Base-by-base conservation (phyloP, 441 rosid genomes). In the Pelargonium myrrhifolium region DNA sequence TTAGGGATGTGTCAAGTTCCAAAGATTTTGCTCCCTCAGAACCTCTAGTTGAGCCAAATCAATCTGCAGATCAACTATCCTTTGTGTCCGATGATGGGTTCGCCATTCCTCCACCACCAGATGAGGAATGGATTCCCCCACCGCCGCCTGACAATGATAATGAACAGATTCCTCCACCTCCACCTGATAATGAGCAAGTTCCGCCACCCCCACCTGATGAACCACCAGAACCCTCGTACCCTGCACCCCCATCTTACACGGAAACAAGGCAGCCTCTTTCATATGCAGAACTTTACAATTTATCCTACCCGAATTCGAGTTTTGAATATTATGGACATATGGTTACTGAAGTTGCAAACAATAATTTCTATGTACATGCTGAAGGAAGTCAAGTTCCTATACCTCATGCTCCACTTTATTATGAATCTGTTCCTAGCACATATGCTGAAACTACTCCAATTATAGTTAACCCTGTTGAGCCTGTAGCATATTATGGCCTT, bases 61-160 rank as follows among this genome's bases (percentile, higher is more conserved):
- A 51, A 62, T 76, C 78, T 69, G 71, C 74, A 47, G 89, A 76
- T 24, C 64, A 31, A 47, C 67, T 71, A 28, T 28, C 72, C 68
- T 65, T 72, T 56, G 31, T 64, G n/a, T 42, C 77, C n/a, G 81
- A 59, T 8, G 77, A 78, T 62, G 78, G 67, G 31, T 73, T 66
- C 49, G 60, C 71, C 71, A 70, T 86, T 74, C 96, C 86, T 22
- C 89, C 82, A 39, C 92, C 84, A 71, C 89, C 89, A 3, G 84
- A 86, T 55, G 94, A 92, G 62, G 96, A 92, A 74, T 89, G 96
- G 96, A 77, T 92, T 78, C 99, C 98, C 9, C 97, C 98, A 37
- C 93, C 87, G 0, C 93, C 93, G 0, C 83, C 87, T 72, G 93
- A 88, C 59, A 53, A 18, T 53, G 59, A 53, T 72, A 77, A 71